Conservation (phyloP, 257 asterid species). For the Capsicum rhomboideum region DNA sequence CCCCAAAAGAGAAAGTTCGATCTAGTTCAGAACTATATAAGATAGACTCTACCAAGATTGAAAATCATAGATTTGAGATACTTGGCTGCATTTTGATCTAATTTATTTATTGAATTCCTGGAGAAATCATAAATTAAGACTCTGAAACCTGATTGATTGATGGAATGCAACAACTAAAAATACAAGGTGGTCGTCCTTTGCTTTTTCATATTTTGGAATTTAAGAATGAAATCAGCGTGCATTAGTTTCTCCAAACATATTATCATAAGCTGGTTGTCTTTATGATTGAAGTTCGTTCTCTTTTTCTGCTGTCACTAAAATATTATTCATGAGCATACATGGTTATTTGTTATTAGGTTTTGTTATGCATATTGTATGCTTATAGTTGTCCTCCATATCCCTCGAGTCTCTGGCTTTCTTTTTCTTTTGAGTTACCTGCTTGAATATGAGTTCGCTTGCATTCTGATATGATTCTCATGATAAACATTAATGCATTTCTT, state of each 20-base stretch:
- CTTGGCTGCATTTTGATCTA: too few species aligned
- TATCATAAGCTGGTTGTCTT: not conserved
- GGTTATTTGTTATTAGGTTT: not conserved
- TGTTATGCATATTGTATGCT: not conserved
- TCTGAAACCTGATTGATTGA: not conserved
- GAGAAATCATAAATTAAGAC: not conserved
- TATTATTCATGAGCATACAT: not conserved
- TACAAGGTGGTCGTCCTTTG: not conserved
- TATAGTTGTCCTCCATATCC: not conserved
- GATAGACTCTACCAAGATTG: too few species aligned
- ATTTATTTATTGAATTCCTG: too few species aligned
- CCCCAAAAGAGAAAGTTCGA: too few species aligned
- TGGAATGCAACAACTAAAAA: not conserved
- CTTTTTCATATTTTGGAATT: not conserved
- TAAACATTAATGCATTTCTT: not conserved
- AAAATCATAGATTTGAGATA: too few species aligned
- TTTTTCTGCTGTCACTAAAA: not conserved
- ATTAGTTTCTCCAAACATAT: not conserved
- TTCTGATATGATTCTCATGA: not conserved
- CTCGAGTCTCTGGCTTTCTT: not conserved
- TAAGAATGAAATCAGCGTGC: not conserved
- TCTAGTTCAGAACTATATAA: too few species aligned
- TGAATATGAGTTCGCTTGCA: not conserved
- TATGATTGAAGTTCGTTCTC: not conserved
- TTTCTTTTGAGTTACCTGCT: not conserved